Evolutionary conservation across 805 yeast genomes (phyloP).

Genomic region (Wickerhamiella siamensis): DNA sequence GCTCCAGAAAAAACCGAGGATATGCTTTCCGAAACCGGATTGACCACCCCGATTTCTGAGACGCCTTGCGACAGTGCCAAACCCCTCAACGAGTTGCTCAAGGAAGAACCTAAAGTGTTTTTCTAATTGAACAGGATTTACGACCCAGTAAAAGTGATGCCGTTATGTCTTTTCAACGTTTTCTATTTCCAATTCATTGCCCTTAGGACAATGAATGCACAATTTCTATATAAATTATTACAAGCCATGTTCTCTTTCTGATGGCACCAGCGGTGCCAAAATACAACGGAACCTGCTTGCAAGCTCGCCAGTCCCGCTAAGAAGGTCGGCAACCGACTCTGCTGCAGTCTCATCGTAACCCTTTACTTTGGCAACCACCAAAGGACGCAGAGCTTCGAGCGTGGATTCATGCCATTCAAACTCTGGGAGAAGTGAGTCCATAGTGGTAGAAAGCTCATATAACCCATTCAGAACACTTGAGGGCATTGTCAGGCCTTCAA

Average conservation of each 20-base stretch:
- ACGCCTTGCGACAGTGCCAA: not conserved
- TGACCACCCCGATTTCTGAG: not conserved
- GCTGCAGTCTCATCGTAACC: too few species aligned
- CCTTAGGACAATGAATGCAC: too few species aligned
- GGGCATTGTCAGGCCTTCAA: not conserved
- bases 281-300: not conserved
- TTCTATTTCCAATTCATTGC: too few species aligned
- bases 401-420: slow-evolving; percentile 6
- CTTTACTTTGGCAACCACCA: not conserved
- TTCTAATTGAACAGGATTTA: not conserved
- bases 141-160: not conserved
- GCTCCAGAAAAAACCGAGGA: not conserved
- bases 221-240: too few species aligned
- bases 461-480: not conserved
- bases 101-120: not conserved
- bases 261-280: not conserved
- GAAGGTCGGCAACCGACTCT: not conserved
- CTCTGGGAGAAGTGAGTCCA: slow-evolving; percentile 6
- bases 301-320: not conserved
- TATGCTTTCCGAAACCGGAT: not conserved
- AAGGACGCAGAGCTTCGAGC: slow-evolving; percentile 5
- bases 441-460: slow-evolving; percentile 5
- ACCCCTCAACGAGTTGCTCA: not conserved
- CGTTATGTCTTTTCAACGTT: not conserved
- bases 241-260: not conserved